Conservation (phyloP, 306 rosid species). For the Crataegus laevigata region DNA sequence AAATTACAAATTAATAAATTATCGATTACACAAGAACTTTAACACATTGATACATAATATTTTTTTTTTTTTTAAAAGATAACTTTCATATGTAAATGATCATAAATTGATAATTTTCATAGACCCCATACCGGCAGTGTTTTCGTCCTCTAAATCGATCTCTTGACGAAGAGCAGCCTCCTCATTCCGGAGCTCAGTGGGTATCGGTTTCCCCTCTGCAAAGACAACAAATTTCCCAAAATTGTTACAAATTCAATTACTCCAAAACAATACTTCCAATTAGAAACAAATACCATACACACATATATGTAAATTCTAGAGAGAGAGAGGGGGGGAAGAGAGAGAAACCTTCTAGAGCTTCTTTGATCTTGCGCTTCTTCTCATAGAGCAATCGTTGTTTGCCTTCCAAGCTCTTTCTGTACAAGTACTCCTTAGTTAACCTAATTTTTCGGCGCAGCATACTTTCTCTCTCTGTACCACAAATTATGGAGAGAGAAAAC, state of each 20-base stretch:
- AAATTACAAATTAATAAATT: background rate
- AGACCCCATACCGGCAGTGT: slow-evolving; percentile 48
- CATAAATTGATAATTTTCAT: background rate
- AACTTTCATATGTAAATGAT: background rate
- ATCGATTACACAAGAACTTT: background rate
- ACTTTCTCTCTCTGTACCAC: background rate
- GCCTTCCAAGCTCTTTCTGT: slow-evolving; percentile 79
- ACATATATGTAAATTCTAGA: background rate
- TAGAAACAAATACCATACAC: background rate
- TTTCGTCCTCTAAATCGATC: slow-evolving; percentile 78
- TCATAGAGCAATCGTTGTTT: slow-evolving; percentile 63
- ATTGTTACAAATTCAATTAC: background rate
- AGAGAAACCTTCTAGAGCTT: slow-evolving; percentile 59
- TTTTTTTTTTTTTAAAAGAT: no score
- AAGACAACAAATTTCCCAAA: background rate
- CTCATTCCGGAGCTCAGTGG: slow-evolving; percentile 87
- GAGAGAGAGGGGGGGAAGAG: background rate
- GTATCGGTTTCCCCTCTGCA: slow-evolving; percentile 83
- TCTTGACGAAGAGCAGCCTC: slow-evolving; percentile 78
- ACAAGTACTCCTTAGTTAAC: slow-evolving; percentile 68
- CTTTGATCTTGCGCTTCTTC: slow-evolving; percentile 80
- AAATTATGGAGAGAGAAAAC: background rate
- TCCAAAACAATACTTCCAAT: background rate
- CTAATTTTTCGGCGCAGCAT: slow-evolving; percentile 70
- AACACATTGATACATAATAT: background rate